Percentiles rank a stretch among this genome's conserved stretches.
Evolutionary conservation across 2,329 filamentous ascomycete genomes (phyloP).

Genomic region (Ascochyta pisi): DNA sequence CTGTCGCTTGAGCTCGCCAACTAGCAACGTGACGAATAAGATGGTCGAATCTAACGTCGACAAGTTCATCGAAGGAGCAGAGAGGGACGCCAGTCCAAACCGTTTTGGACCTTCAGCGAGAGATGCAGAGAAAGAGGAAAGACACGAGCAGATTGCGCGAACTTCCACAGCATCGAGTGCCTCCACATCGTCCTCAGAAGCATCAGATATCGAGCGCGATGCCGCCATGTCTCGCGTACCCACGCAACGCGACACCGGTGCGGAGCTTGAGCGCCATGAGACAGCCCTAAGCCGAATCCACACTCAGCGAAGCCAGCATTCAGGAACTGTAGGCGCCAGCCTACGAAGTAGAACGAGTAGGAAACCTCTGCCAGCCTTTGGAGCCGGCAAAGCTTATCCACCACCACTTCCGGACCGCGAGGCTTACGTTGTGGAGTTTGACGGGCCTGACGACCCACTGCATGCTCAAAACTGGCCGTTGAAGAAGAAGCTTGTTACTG

Average conservation of each 20-base stretch:
- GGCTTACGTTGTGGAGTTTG: slow-evolving; percentile 71
- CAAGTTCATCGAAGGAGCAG: slow-evolving; percentile 59
- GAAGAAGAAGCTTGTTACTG: slow-evolving; percentile 75
- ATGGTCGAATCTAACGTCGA: slow-evolving; percentile 62
- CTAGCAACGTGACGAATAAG: slow-evolving; percentile 5
- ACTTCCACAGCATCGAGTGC: slow-evolving; percentile 61
- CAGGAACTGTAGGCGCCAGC: slow-evolving; percentile 69
- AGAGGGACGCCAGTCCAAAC: slow-evolving; percentile 61
- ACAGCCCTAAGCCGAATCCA: slow-evolving; percentile 75
- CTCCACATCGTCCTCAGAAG: slow-evolving; percentile 55
- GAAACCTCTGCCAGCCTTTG: slow-evolving; percentile 72
- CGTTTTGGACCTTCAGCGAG: slow-evolving; percentile 50
- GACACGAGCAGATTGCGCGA: slow-evolving; percentile 59
- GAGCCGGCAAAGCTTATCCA: slow-evolving; percentile 76
- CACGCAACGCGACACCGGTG: slow-evolving; percentile 64
- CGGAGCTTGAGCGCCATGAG: slow-evolving; percentile 68
- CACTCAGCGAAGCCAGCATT: slow-evolving; percentile 74
- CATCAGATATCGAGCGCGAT: slow-evolving; percentile 50
- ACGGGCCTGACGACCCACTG: slow-evolving; percentile 80
- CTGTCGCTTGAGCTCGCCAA: neutral
- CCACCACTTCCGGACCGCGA: slow-evolving; percentile 73
- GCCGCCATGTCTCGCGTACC: slow-evolving; percentile 64
- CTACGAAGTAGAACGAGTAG: slow-evolving; percentile 57
- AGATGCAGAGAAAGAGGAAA: slow-evolving; percentile 50
- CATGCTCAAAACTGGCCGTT: slow-evolving; percentile 89